These are phyloP conservation scores for Aspergillus sp. DNA, from an alignment of 2,329 filamentous ascomycete genomes.

Conservation along the genomic window DNA sequence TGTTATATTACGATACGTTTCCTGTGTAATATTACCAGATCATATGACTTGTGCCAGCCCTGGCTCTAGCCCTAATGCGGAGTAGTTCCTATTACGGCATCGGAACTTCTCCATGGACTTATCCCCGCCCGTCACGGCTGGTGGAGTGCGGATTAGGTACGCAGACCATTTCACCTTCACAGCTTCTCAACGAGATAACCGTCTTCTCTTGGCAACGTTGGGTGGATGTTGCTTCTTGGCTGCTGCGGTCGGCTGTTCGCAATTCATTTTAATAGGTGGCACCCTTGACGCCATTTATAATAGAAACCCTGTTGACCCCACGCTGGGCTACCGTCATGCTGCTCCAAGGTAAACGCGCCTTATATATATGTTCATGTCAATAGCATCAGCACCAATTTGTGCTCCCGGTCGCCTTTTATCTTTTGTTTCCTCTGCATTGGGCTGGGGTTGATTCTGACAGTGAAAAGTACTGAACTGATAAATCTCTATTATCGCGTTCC, in stretches of 20 bases:
- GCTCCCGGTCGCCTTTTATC: background rate
- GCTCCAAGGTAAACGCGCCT: background rate
- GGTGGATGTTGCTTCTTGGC: no score
- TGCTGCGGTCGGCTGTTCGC: no score
- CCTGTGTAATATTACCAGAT: background rate
- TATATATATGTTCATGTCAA: background rate
- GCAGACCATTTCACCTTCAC: no score
- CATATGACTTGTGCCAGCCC: background rate
- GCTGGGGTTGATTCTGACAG: background rate
- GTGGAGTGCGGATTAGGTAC: no score
- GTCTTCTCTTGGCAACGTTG: no score
- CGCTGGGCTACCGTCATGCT: constrained; percentile 7
- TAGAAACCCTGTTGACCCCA: background rate
- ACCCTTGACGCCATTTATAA: constrained; percentile 2
- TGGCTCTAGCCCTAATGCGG: background rate
- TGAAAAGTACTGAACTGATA: background rate
- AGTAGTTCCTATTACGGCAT: background rate
- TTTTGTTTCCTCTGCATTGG: background rate
- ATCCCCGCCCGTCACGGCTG: no score
- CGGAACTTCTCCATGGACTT: background rate
- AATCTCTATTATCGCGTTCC: constrained; percentile 5
- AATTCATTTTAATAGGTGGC: no score
- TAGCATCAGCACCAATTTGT: background rate
- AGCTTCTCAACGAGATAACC: no score
- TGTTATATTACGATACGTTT: background rate